phyloP scores from a whole-genome alignment of 2,329 filamentous ascomycete genomes.

The Exutisphaerella laricina region DNA sequence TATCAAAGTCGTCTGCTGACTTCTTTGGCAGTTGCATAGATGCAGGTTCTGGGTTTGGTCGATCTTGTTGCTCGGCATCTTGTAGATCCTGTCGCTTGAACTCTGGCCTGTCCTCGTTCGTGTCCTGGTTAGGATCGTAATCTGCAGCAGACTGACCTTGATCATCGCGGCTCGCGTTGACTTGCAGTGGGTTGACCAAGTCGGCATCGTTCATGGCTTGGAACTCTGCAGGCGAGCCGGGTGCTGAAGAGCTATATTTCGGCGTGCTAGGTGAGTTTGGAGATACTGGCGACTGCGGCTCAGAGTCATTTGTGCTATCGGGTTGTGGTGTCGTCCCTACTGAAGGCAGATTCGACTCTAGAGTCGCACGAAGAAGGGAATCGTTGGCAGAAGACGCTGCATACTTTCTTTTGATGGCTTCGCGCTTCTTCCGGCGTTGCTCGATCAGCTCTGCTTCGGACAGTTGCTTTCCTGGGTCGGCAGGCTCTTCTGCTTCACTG shows the following conservation, averaged over 20 bases:
- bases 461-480: conserved; percentile 41
- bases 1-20: conserved; percentile 47
- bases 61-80: conserved; percentile 17
- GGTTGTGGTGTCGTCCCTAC: conserved; percentile 34
- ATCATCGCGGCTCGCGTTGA: conserved; percentile 38
- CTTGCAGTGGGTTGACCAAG: conserved; percentile 32
- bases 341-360: conserved; percentile 45
- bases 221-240: conserved; percentile 35
- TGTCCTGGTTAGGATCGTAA: conserved; percentile 84
- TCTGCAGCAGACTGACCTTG: conserved; percentile 87
- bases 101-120: conserved; percentile 63
- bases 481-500: conserved; percentile 45
- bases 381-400: conserved; percentile 49
- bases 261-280: conserved; percentile 35
- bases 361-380: conserved; percentile 58
- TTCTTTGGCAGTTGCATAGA: conserved; percentile 9
- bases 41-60: conserved; percentile 1
- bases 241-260: conserved; percentile 22
- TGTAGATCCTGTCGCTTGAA: conserved; percentile 24
- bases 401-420: conserved; percentile 80
- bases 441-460: conserved; percentile 82
- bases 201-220: conserved; percentile 38
- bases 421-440: conserved; percentile 74
- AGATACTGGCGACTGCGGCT: conserved; percentile 23
- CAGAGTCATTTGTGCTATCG: conserved; percentile 24